Conservation (phyloP, 768 basidiomycete genomes). For the Fistulinella prunicolor region DNA sequence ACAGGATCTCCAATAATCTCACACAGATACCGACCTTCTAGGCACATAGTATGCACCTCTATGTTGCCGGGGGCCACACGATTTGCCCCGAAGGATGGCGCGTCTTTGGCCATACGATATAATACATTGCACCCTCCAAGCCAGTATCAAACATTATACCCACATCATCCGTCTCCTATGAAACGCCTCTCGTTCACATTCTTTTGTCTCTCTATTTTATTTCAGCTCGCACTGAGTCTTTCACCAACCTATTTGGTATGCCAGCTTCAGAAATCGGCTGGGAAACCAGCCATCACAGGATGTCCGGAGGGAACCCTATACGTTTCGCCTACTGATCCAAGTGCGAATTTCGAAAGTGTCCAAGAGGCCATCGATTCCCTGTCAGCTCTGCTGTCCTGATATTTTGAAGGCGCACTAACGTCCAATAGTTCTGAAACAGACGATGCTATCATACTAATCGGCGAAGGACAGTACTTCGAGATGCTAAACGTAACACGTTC, state of each 20-base stretch:
- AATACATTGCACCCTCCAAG: neutral
- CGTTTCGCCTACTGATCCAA: constrained; percentile 48
- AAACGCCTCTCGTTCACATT: constrained; percentile 1
- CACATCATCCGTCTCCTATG: constrained; percentile 7
- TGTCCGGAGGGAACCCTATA: constrained; percentile 61
- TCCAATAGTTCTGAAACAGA: constrained; percentile 40
- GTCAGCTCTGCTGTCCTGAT: constrained; percentile 33
- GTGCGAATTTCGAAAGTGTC: constrained; percentile 46
- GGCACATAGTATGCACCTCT: no score
- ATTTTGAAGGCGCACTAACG: neutral
- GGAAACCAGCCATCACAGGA: constrained; percentile 43
- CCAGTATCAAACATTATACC: neutral
- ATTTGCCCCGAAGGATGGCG: no score
- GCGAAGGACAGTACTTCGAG: constrained; percentile 57
- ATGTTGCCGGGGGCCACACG: no score
- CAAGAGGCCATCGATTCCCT: constrained; percentile 57
- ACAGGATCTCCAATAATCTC: no score
- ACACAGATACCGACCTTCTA: no score
- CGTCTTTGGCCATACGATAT: neutral
- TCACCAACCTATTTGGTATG: constrained; percentile 49
- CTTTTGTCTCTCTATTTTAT: constrained; percentile 2
- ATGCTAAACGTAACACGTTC: constrained; percentile 53
- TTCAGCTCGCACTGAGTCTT: constrained; percentile 27
- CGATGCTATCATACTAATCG: constrained; percentile 50
- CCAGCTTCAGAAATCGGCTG: constrained; percentile 47